Percentiles rank a stretch among this genome's conserved stretches.
Evolutionary conservation across 768 basidiomycete species (phyloP).

Genomic region (Cyclocybe cylindracea): DNA sequence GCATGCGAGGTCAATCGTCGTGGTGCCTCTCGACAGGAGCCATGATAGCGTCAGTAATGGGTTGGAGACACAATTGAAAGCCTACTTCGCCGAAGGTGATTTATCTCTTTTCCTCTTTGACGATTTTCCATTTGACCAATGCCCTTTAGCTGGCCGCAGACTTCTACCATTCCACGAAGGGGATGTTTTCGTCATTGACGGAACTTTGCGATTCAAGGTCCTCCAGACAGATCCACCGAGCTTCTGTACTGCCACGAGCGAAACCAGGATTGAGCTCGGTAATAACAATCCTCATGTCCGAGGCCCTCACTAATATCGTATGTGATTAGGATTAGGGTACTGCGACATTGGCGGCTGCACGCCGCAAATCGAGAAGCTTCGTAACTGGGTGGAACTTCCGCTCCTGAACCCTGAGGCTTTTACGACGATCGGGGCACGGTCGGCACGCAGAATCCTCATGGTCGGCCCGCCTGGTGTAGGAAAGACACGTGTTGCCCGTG

Average conservation of each 20-base stretch:
- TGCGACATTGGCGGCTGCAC: conserved; percentile 99
- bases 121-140: background rate
- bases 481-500: conserved; percentile 99
- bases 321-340: conserved; percentile 92
- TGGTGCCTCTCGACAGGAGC: conserved; percentile 98
- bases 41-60: conserved; percentile 95
- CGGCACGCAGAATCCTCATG: conserved; percentile 98
- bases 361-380: conserved; percentile 99
- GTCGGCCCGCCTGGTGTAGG: conserved; percentile 98
- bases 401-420: conserved; percentile 98
- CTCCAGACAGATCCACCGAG: conserved; percentile 98
- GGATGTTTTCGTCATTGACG: conserved; percentile 98
- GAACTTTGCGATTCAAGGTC: conserved; percentile 98
- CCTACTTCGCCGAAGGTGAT: conserved; percentile 96
- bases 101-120: conserved; percentile 13
- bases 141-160: conserved; percentile 38
- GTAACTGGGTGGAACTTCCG: conserved; percentile 97
- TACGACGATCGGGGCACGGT: conserved; percentile 99
- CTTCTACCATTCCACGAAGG: conserved; percentile 96
- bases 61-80: conserved; percentile 98
- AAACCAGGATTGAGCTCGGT: conserved; percentile 96
- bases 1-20: conserved; percentile 96
- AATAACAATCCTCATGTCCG: conserved; percentile 13
- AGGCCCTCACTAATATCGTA: conserved; percentile 13
- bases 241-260: conserved; percentile 98